These are phyloP conservation scores for Russula emetica DNA, from an alignment of 768 basidiomycete genomes.

Conservation along the genomic window DNA sequence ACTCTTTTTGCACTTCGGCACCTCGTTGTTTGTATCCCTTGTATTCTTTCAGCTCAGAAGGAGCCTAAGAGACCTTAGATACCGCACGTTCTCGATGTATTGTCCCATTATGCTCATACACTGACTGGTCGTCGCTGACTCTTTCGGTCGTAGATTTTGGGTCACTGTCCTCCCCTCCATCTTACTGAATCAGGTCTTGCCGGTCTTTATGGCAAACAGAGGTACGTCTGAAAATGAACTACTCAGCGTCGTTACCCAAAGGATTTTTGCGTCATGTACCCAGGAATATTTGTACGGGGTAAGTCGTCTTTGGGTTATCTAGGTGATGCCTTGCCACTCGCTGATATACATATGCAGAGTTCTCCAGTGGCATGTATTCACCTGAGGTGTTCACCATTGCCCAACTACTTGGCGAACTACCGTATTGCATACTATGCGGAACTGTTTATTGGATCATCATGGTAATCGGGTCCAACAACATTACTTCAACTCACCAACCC, in stretches of 20 bases:
- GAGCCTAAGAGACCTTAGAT: slow-evolving; percentile 64
- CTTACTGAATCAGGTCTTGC: slow-evolving; percentile 77
- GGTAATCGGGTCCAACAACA: slow-evolving; percentile 37
- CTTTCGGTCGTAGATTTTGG: slow-evolving; percentile 46
- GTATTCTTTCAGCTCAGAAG: slow-evolving; percentile 74
- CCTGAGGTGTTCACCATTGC: slow-evolving; percentile 80
- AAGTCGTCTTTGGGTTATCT: not conserved
- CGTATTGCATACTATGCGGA: slow-evolving; percentile 67
- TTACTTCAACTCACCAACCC: not conserved
- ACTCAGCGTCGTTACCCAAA: not conserved
- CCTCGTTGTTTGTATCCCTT: slow-evolving; percentile 67
- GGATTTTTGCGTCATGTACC: not conserved
- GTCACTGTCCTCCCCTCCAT: slow-evolving; percentile 64
- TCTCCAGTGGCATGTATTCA: slow-evolving; percentile 81
- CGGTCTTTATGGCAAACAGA: slow-evolving; percentile 74
- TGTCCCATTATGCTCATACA: slow-evolving; percentile 28
- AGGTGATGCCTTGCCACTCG: not conserved
- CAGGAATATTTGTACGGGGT: slow-evolving; percentile 39
- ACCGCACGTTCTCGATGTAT: slow-evolving; percentile 75
- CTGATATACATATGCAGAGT: slow-evolving; percentile 41
- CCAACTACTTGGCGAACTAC: slow-evolving; percentile 78
- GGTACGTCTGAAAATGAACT: slow-evolving; percentile 31
- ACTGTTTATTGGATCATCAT: slow-evolving; percentile 72
- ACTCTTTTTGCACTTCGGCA: slow-evolving; percentile 67
- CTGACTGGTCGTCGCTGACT: not conserved